Evolutionary conservation across 1,284 basidiomycete genomes (phyloP).

Genomic region (Cutaneotrichosporon sp.): DNA sequence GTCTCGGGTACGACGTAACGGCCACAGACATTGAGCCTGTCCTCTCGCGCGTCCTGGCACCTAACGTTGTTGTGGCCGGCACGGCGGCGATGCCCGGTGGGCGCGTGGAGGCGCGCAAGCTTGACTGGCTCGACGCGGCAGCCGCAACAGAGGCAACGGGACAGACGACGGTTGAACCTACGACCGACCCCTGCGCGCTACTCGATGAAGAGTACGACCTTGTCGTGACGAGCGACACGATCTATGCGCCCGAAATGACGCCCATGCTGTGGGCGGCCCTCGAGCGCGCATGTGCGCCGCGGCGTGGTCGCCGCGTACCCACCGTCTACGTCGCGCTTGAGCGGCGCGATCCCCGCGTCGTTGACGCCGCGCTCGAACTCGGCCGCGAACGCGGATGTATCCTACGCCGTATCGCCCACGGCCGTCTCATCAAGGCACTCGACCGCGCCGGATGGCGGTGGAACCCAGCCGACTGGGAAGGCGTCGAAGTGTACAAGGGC

Average conservation of each 20-base stretch:
- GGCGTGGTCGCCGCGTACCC: slow-evolving; percentile 25
- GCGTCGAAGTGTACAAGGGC: slow-evolving; percentile 43
- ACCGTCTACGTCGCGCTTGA: slow-evolving; percentile 68
- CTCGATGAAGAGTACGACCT: slow-evolving; percentile 55
- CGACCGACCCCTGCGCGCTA: slow-evolving; percentile 24
- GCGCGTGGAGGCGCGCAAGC: slow-evolving; percentile 54
- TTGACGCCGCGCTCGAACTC: slow-evolving; percentile 57
- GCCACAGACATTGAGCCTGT: slow-evolving; percentile 73
- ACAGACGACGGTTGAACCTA: neutral
- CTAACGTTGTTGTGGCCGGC: slow-evolving; percentile 55
- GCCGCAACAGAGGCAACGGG: neutral
- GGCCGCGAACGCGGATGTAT: slow-evolving; percentile 54
- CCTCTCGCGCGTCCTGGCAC: slow-evolving; percentile 59
- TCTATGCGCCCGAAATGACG: slow-evolving; percentile 64
- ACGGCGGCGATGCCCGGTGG: slow-evolving; percentile 28
- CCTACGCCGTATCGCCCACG: slow-evolving; percentile 58
- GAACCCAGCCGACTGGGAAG: slow-evolving; percentile 42
- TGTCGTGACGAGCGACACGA: slow-evolving; percentile 76
- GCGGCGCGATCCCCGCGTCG: slow-evolving; percentile 63
- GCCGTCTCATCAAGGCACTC: slow-evolving; percentile 60
- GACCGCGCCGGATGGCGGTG: slow-evolving; percentile 53
- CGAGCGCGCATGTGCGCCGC: slow-evolving; percentile 41
- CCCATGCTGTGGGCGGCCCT: slow-evolving; percentile 61
- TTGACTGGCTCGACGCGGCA: slow-evolving; percentile 52
- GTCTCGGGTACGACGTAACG: slow-evolving; percentile 67